phyloP scores from a whole-genome alignment of 371 early-diverging fungal genomes.

The Apophysomyces ossiformis region DNA sequence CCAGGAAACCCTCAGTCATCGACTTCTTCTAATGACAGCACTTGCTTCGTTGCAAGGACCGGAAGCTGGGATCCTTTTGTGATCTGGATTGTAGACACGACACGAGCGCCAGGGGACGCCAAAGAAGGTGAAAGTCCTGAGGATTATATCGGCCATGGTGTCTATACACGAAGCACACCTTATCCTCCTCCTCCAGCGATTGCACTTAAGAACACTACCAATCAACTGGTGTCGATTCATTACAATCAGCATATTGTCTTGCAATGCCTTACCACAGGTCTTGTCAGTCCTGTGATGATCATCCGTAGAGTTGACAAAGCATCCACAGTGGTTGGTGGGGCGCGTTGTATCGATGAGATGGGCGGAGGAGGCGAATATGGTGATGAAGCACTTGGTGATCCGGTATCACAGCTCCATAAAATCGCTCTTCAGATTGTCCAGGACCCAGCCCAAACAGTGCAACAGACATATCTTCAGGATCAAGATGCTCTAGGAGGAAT shows the following conservation, averaged over 20 bases:
- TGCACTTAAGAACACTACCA: slow-evolving; percentile 25
- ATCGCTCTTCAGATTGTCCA: slow-evolving; percentile 82
- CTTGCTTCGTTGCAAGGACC: slow-evolving; percentile 81
- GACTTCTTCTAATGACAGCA: slow-evolving; percentile 55
- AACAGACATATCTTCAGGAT: slow-evolving; percentile 11
- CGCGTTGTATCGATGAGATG: slow-evolving; percentile 18
- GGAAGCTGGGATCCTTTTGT: slow-evolving; percentile 88
- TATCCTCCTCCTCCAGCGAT: slow-evolving; percentile 36
- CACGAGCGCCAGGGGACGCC: slow-evolving; percentile 36
- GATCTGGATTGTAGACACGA: slow-evolving; percentile 83
- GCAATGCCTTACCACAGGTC: slow-evolving; percentile 75
- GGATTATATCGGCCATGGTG: slow-evolving; percentile 29
- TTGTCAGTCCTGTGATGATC: slow-evolving; percentile 76
- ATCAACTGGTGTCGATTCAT: slow-evolving; percentile 34
- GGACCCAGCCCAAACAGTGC: slow-evolving; percentile 22
- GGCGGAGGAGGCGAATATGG: slow-evolving; percentile 37
- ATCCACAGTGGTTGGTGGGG: slow-evolving; percentile 66
- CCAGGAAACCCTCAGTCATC: slow-evolving; percentile 29
- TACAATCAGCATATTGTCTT: slow-evolving; percentile 80
- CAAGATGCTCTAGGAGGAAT: slow-evolving; percentile 3
- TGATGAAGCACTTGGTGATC: slow-evolving; percentile 57
- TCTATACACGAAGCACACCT: slow-evolving; percentile 38
- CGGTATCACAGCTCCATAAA: slow-evolving; percentile 91
- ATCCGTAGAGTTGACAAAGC: slow-evolving; percentile 78
- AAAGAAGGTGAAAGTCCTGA: slow-evolving; percentile 21